Evolutionary conservation across 352 stramenopile species (phyloP), one percentile per base, ranked within the genome.

Genomic region (Paralagenidium karlingii): DNA sequence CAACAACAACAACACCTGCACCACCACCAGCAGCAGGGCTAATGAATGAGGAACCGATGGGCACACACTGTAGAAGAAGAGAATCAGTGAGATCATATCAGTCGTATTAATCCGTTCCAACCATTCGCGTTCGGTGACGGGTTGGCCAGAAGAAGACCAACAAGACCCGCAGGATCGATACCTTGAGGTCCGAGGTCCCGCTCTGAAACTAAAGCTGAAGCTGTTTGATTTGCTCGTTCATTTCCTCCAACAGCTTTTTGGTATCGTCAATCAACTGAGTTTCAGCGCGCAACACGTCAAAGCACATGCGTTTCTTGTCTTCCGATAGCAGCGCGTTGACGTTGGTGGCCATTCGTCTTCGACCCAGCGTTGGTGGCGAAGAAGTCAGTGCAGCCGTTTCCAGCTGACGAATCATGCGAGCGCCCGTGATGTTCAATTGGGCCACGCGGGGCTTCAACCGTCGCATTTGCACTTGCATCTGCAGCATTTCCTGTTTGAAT

Each of bases 251-350:
- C 40, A 85, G 38, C 30, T 63, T 52, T 49, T 82, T 84, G 32
- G 73, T 64, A 42, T 87, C 67, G 34, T 85, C 76, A 33, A 90
- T 85, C 25, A 90, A 46, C 53, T 90, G 68, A 40, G 68, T 82
- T 53, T 90, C 76, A 15, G 76, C 76, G 18, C 62, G 58, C 43
- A 90, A 56, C 24, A 90, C 76, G 30, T 90, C 70, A 43, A 68
- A 82, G 51, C 70, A 84, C 63, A 90, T 90, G 34, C 70, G 64
- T 49, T 82, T 80, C 58, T 83, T 85, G 8, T 85, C 76, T 8
- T 68, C 65, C 8, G 76, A 77, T 16, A 36, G 19, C 7, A 84
- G 48, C 25, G 28, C 39, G 5, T 37, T 44, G 2, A 44, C 34
- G 25, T 30, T 24, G 7, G 30, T 38, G 24, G 42, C 32, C 22